Percentiles rank a stretch among this genome's conserved stretches.
Conservation (phyloP, 441 rosid species). For the Euphorbia schlechtendalii region DNA sequence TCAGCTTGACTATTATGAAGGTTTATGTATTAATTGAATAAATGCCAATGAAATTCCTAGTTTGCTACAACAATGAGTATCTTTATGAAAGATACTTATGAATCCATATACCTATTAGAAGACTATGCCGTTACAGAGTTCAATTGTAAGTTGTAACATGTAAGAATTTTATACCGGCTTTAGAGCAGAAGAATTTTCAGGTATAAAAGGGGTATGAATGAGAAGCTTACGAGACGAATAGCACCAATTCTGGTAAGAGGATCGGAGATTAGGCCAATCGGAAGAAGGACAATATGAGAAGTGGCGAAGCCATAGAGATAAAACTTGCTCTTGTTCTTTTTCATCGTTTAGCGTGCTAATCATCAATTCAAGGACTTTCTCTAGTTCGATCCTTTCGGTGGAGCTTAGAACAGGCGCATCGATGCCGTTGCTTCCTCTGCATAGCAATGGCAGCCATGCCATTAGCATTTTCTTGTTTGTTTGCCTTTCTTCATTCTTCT, state of each 20-base stretch:
- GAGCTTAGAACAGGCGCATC: conserved; percentile 54
- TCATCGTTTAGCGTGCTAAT: conserved; percentile 41
- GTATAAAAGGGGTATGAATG: conserved; percentile 29
- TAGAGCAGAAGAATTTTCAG: background rate
- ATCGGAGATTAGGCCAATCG: conserved; percentile 81
- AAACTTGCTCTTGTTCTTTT: conserved; percentile 64
- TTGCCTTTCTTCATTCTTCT: conserved; percentile 29
- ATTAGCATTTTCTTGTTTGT: conserved; percentile 52
- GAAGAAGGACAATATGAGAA: conserved; percentile 56
- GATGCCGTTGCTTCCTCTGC: conserved; percentile 59
- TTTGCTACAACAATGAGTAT: background rate
- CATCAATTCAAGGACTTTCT: conserved; percentile 47
- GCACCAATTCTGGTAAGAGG: conserved; percentile 64
- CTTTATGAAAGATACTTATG: background rate
- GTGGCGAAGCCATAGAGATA: conserved; percentile 84
- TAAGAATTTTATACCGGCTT: background rate
- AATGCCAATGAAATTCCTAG: background rate
- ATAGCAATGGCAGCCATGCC: conserved; percentile 74
- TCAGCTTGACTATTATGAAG: no score
- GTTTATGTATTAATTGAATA: no score
- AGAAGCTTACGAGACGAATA: conserved; percentile 57
- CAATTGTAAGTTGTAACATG: background rate
- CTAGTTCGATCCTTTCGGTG: conserved; percentile 44
- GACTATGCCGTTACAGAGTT: background rate
- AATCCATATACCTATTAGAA: background rate